These are phyloP conservation scores for Leccinum variicolor DNA, from an alignment of 768 basidiomycete genomes.

Conservation along the genomic window DNA sequence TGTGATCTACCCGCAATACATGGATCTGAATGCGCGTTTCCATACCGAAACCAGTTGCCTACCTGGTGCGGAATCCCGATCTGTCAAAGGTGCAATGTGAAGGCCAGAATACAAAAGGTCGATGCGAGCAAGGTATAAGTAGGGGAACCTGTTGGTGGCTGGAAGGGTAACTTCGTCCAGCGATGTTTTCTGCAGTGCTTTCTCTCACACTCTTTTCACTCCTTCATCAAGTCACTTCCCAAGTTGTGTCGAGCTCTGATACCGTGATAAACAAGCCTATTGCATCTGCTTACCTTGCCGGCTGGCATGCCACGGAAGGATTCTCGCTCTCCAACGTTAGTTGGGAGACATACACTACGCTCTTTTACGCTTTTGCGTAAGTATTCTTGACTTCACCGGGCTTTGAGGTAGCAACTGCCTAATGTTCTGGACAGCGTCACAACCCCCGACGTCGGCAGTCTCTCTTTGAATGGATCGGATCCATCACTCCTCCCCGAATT, in stretches of 20 bases:
- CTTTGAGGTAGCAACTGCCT: background rate
- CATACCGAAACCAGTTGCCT: background rate
- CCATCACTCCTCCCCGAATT: conserved; percentile 52
- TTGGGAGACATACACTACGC: conserved; percentile 64
- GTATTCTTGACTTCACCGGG: conserved; percentile 6
- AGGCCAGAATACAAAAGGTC: background rate
- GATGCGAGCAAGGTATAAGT: background rate
- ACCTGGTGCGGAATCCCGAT: background rate
- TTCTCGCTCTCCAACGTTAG: conserved; percentile 53
- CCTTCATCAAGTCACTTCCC: background rate
- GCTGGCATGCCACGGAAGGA: conserved; percentile 51
- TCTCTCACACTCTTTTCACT: background rate
- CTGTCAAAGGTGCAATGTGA: background rate
- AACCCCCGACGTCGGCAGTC: conserved; percentile 28
- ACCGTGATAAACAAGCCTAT: conserved; percentile 40
- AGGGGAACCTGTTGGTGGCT: background rate
- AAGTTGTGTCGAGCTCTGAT: conserved; percentile 6
- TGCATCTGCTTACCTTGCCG: conserved; percentile 59
- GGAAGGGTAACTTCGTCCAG: background rate
- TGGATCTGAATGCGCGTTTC: background rate
- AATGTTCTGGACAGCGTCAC: conserved; percentile 25
- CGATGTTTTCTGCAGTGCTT: background rate
- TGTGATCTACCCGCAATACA: background rate
- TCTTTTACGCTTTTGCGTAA: conserved; percentile 65
- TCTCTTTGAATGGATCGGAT: conserved; percentile 42